Evolutionary conservation across 1,284 basidiomycete species (phyloP), one percentile per base, ranked within the genome.

Genomic region (Porogramme epimiltina): DNA sequence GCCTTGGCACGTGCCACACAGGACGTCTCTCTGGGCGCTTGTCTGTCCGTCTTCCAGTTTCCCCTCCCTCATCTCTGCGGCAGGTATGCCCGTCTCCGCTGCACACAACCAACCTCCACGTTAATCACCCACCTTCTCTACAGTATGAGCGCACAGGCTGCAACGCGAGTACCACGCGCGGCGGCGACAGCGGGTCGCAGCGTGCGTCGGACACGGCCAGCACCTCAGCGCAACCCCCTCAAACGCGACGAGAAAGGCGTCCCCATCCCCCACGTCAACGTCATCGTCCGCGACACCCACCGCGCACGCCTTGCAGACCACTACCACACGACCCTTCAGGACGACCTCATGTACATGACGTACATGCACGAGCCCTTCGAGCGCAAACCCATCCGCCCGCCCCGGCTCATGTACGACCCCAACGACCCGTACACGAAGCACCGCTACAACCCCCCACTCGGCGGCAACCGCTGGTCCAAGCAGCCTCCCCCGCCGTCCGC

Each of bases 331-430:
- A 90, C 94, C 9, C 80, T 99, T 52, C 82, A 86, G 20, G 87
- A 93, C 63, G 84, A 98, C 73, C 76, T 97, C 61, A 84, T 99
- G 78, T 99, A 99, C 81, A 91, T 98, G 84, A 91, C 91, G 45
- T 98, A 97, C 76, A 79, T 86, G 53, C 94, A 96, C 71, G 81
- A 82, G 62, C 71, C 76, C 44, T 75, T 68, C 4, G 67, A 78
- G 0, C 80, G 77, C 28, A 75, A 80, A 18, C 73, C 78, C 5
- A 74, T 79, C 0, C 81, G 85, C 42, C 67, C 79, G 37, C 81
- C 85, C 45, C 81, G 86, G 41, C 83, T 87, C 46, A 80, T 74
- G 13, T 93, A 85, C 78, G 88, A 94, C 70, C 84, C 89, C 0
- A 66, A 78, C 15, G 83, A 93, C 65, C 92, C 93, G 3, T 95